A percentile compares a stretch with the other conserved stretches of the same genome.
Evolutionary conservation across 495 filamentous ascomycete species (phyloP).

Genomic region (Aspergillus kassunensis): DNA sequence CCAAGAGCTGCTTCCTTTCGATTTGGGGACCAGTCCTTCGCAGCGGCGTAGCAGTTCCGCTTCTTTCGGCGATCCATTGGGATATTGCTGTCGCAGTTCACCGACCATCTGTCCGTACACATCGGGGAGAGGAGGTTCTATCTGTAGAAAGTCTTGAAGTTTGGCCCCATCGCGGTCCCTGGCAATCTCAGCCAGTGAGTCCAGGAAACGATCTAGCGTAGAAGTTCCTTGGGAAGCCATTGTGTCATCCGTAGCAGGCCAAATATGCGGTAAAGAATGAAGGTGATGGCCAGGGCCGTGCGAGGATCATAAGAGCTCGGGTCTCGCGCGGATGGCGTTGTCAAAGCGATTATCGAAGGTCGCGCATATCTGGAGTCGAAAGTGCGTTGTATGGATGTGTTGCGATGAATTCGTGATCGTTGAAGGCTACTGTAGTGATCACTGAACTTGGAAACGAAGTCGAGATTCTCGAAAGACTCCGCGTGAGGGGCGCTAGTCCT

Average conservation of each 20-base stretch:
- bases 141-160: constrained; percentile 54
- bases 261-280: neutral
- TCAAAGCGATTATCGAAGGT: neutral
- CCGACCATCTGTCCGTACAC: constrained; percentile 63
- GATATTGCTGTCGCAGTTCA: constrained; percentile 59
- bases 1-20: constrained; percentile 64
- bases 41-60: constrained; percentile 56
- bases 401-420: too few species aligned
- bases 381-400: too few species aligned
- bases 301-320: neutral
- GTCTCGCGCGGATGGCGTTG: neutral
- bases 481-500: constrained; percentile 8
- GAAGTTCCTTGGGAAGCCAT: constrained; percentile 35
- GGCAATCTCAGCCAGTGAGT: constrained; percentile 50
- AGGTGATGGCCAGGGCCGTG: neutral
- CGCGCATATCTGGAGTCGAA: neutral
- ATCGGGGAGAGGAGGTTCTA: constrained; percentile 61
- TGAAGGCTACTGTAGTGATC: neutral
- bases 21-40: constrained; percentile 52
- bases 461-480: neutral
- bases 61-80: constrained; percentile 42
- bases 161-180: constrained; percentile 49
- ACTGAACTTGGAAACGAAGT: neutral
- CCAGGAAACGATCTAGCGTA: constrained; percentile 54
- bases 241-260: constrained; percentile 4